These are phyloP conservation scores for Neurospora sp. DNA, from an alignment of 495 filamentous ascomycete genomes.

Conservation along the genomic window DNA sequence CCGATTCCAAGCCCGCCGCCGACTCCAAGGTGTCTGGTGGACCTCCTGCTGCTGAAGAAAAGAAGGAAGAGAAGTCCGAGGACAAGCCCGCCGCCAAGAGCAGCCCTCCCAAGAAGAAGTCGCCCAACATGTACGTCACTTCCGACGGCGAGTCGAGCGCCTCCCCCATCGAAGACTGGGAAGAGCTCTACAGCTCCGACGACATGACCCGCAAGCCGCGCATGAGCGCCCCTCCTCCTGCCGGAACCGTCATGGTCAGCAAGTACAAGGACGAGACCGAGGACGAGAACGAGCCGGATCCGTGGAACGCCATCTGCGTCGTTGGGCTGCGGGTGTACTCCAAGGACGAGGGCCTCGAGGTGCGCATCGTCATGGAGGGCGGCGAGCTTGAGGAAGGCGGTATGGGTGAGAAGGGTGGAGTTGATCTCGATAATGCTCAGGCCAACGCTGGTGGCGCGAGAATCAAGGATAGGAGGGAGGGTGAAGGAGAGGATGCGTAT, in stretches of 20 bases:
- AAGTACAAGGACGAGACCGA: constrained; percentile 32
- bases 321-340: constrained; percentile 40
- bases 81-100: constrained; percentile 1
- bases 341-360: constrained; percentile 34
- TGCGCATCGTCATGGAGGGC: constrained; percentile 39
- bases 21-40: constrained; percentile 14
- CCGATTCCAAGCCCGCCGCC: not conserved
- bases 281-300: constrained; percentile 36
- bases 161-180: constrained; percentile 41
- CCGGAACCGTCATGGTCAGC: constrained; percentile 21
- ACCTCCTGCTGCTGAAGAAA: constrained; percentile 6
- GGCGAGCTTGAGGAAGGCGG: constrained; percentile 37
- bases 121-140: constrained; percentile 20
- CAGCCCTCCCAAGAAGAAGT: constrained; percentile 7
- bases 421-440: constrained; percentile 40
- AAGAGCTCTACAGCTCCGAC: constrained; percentile 38
- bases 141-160: constrained; percentile 39
- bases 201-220: constrained; percentile 41
- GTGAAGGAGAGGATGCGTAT: constrained; percentile 22
- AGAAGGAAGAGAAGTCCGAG: not conserved
- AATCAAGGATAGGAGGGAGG: constrained; percentile 11
- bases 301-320: constrained; percentile 42
- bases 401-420: constrained; percentile 40
- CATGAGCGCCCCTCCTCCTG: constrained; percentile 18
- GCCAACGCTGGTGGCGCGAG: constrained; percentile 38